These are phyloP conservation scores for Aspergillus costaricaensis DNA, from an alignment of 2,329 filamentous ascomycete genomes.

Conservation along the genomic window DNA sequence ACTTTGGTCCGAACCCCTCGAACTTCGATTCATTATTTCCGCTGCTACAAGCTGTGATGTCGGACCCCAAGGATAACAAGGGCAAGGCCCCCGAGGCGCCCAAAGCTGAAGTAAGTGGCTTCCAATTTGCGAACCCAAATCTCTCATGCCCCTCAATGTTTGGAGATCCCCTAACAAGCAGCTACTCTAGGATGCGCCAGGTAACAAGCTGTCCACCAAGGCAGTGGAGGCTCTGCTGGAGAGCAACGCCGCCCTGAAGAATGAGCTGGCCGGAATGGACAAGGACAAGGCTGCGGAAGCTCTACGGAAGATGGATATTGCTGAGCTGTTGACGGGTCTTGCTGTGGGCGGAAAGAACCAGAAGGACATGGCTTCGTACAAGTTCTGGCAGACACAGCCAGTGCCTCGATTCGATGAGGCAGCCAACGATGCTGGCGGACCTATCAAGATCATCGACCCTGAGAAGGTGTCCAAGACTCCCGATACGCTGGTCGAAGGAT, in stretches of 20 bases:
- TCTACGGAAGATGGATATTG: conserved; percentile 51
- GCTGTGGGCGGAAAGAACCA: conserved; percentile 81
- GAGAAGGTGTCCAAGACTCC: conserved; percentile 79
- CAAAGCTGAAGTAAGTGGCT: conserved; percentile 16
- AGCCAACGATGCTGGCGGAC: conserved; percentile 69
- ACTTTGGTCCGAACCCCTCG: conserved; percentile 14
- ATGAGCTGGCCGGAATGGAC: conserved; percentile 71
- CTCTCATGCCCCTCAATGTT: neutral
- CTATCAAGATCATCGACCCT: conserved; percentile 76
- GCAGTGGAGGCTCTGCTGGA: conserved; percentile 46
- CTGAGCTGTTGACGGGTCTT: conserved; percentile 53
- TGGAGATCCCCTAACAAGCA: conserved; percentile 22
- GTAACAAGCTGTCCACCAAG: conserved; percentile 39
- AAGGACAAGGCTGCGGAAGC: conserved; percentile 59
- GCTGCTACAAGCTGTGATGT: conserved; percentile 29
- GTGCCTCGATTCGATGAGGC: conserved; percentile 76
- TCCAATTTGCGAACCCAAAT: neutral
- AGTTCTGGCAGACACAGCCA: conserved; percentile 98
- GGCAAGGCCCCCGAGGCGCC: conserved; percentile 33
- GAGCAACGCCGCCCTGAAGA: conserved; percentile 64
- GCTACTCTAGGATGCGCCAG: conserved; percentile 25
- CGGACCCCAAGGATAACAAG: conserved; percentile 37
- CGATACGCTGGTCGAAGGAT: conserved; percentile 73
- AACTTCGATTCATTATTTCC: conserved; percentile 13
- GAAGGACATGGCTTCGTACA: conserved; percentile 96